These are phyloP conservation scores for Parascedosporium putredinis DNA, from an alignment of 2,329 filamentous ascomycete genomes.

Conservation along the genomic window DNA sequence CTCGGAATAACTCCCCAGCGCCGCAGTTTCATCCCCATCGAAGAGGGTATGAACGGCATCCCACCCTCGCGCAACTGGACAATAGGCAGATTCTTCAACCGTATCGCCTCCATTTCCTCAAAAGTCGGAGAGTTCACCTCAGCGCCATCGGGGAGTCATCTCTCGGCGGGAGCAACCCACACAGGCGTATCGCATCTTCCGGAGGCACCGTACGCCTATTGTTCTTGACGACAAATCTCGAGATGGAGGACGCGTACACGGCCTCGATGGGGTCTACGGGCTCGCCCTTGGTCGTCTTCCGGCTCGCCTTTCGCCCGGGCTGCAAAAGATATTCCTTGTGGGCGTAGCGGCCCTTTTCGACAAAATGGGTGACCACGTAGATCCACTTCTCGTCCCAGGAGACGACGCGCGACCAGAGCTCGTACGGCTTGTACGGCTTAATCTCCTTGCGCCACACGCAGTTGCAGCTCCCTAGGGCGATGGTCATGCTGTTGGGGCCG, in stretches of 20 bases:
- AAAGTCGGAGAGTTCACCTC: background rate
- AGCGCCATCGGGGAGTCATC: background rate
- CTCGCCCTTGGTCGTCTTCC: background rate
- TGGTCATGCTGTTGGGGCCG: background rate
- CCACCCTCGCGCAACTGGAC: background rate
- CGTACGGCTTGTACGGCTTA: background rate
- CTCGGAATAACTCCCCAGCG: background rate
- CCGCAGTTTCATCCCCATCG: background rate
- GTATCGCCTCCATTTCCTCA: background rate
- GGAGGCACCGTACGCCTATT: background rate
- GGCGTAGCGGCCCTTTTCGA: slow-evolving; percentile 23
- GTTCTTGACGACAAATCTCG: background rate
- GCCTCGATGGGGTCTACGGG: background rate
- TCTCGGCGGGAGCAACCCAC: background rate
- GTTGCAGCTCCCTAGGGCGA: background rate
- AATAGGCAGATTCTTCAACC: background rate
- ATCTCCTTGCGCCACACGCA: background rate
- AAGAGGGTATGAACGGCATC: background rate
- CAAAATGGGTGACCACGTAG: slow-evolving; percentile 64
- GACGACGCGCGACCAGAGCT: slow-evolving; percentile 56
- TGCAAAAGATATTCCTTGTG: background rate
- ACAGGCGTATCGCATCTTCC: background rate
- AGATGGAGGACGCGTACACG: background rate
- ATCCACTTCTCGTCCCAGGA: slow-evolving; percentile 76
- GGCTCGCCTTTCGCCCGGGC: background rate